Conservation (phyloP, 305 asterid genomes). For the Fraxinus ornus region DNA sequence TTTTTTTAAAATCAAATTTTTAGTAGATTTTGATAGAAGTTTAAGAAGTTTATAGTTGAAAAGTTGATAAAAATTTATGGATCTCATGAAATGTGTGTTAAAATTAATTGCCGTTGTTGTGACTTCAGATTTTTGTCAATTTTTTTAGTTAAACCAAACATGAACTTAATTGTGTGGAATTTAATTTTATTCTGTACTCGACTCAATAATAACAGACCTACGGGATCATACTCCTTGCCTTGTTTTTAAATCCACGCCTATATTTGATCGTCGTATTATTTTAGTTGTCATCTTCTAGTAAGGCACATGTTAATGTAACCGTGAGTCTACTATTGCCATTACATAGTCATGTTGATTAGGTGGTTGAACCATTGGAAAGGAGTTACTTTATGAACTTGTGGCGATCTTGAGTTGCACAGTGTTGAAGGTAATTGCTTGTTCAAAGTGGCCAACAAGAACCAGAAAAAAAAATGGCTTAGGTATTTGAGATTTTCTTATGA, state of each 20-base stretch:
- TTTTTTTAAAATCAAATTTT: no score
- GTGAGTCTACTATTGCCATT: background rate
- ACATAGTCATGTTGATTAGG: background rate
- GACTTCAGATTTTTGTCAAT: background rate
- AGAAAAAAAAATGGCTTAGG: background rate
- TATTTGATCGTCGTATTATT: background rate
- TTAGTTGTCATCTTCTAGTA: background rate
- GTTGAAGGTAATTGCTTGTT: background rate
- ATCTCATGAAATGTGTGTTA: background rate
- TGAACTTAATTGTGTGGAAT: background rate
- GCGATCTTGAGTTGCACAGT: background rate
- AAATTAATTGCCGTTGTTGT: no score
- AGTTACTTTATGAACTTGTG: background rate
- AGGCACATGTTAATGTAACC: background rate
- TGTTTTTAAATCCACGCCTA: background rate
- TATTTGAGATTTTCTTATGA: background rate
- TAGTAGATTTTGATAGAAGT: no score
- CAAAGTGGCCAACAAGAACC: background rate
- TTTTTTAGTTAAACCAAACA: background rate
- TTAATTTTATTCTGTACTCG: background rate
- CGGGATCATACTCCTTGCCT: background rate
- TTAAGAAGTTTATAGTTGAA: no score
- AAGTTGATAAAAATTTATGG: no score
- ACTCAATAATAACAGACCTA: background rate
- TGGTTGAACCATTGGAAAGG: background rate